phyloP scores from a whole-genome alignment of 768 basidiomycete genomes.

The Trametopsis cervina region DNA sequence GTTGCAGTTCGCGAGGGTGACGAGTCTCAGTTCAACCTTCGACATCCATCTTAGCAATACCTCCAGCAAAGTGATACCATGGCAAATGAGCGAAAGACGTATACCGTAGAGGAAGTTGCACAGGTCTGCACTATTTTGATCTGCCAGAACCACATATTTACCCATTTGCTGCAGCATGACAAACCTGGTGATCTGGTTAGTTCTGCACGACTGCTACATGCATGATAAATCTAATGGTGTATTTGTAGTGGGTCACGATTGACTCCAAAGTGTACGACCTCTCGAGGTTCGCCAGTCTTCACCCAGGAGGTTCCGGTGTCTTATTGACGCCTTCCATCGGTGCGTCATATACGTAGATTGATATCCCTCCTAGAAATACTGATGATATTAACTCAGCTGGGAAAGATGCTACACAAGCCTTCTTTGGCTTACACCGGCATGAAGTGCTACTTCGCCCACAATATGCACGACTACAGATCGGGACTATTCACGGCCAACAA shows the following conservation, averaged over 20 bases:
- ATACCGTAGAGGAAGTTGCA: constrained; percentile 18
- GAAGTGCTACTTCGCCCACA: constrained; percentile 74
- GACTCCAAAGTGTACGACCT: constrained; percentile 81
- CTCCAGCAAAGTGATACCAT: constrained; percentile 1
- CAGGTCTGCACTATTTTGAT: constrained; percentile 6
- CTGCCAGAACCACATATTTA: background rate
- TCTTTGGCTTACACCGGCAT: constrained; percentile 81
- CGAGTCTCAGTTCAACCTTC: too few relatives aligned
- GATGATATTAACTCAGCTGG: constrained; percentile 37
- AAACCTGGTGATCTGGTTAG: constrained; percentile 74
- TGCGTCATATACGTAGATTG: constrained; percentile 18
- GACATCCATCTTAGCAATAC: too few relatives aligned
- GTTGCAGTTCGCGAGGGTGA: too few relatives aligned
- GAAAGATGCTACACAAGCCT: constrained; percentile 69
- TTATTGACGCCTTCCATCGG: constrained; percentile 60
- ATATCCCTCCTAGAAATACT: background rate
- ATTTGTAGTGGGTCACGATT: constrained; percentile 66
- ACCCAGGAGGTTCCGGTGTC: constrained; percentile 82
- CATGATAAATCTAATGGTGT: background rate
- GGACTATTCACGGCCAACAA: constrained; percentile 50
- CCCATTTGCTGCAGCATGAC: constrained; percentile 71
- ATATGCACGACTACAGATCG: constrained; percentile 64
- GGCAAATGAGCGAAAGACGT: constrained; percentile 12
- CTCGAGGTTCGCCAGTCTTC: constrained; percentile 72
- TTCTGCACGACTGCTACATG: constrained; percentile 6